A percentile compares a stretch with the other conserved stretches of the same genome.
phyloP scores from a whole-genome alignment of 352 stramenopile genomes.

The Pythium dissimile region DNA sequence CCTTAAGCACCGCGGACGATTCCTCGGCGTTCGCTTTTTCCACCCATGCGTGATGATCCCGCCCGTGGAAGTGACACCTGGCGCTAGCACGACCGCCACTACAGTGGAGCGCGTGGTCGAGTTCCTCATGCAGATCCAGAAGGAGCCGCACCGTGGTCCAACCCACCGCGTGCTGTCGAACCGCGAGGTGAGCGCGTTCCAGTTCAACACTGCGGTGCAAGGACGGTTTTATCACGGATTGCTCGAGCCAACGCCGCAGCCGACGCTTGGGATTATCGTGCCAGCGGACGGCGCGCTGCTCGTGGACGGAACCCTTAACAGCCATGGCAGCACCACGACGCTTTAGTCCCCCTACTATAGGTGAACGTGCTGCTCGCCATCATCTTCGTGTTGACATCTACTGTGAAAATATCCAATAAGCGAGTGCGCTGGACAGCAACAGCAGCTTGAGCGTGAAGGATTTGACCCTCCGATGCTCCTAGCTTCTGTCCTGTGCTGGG shows the following conservation, averaged over 20 bases:
- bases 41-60: constrained; percentile 62
- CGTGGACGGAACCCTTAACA: constrained; percentile 21
- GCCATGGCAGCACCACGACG: constrained; percentile 28
- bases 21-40: constrained; percentile 74
- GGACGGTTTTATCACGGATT: constrained; percentile 63
- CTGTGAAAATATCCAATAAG: no score
- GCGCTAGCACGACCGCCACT: constrained; percentile 30
- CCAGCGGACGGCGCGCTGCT: constrained; percentile 36
- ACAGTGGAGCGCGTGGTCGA: constrained; percentile 41
- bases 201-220: constrained; percentile 59
- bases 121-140: constrained; percentile 52
- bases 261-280: constrained; percentile 42
- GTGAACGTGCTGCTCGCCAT: no score
- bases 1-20: constrained; percentile 38
- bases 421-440: no score
- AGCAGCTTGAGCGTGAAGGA: no score
- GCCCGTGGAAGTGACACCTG: constrained; percentile 54
- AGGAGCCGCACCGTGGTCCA: constrained; percentile 56
- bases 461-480: no score
- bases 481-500: no score
- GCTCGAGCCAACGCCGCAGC: constrained; percentile 39
- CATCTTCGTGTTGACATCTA: no score
- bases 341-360: no score
- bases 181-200: constrained; percentile 52
- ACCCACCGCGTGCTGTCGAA: constrained; percentile 54